Base-by-base conservation (phyloP, 306 rosid species). In the Quillaja saponaria region DNA sequence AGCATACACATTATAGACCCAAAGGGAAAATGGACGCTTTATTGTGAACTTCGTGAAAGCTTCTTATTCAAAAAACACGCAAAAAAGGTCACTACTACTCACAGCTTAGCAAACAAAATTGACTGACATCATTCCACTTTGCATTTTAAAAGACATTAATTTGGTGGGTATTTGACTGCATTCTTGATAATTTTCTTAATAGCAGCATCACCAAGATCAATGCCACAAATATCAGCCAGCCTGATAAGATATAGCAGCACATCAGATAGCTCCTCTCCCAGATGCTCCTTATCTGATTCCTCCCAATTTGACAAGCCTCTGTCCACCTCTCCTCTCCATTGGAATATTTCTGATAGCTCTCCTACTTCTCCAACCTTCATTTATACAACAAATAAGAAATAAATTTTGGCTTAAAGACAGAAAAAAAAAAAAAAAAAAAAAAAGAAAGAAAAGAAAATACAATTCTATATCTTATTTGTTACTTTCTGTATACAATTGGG, bases 281-380 rank as follows among this genome's bases (percentile, higher is more conserved):
- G 58, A 74, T 77, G 86, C 76, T 78, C 83, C 44, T 67, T 81
- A 8, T 78, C 83, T 7, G 73, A 61, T 63, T 80, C 82, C 49
- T 72, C 69, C 86, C 86, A 81, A 64, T 78, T 64, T 44, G 86
- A 78, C 65, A 78, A 51, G 9, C 86, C 86, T 33, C 55, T 81
- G 25, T 74, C 86, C 49, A 81, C 86, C 70, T 81, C 86, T 55
- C 86, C 86, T 46, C 59, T 78, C 86, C 86, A 81, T 12, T 78
- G 82, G 69, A 78, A 78, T 73, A 78, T 78, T 49, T 78, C 82
- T 54, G 82, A 78, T n/a, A 78, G 65, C 65, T 81, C 86, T 13
- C 86, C 83, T 3, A 81, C 83, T 61, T 78, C 86, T 40, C 83
- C 83, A 15, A 81, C 80, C 86, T 80, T 21, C 66, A 46, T 15